Evolutionary conservation across 1,139 yeast species (phyloP).

Genomic region (Suhomyces ambrosiae): DNA sequence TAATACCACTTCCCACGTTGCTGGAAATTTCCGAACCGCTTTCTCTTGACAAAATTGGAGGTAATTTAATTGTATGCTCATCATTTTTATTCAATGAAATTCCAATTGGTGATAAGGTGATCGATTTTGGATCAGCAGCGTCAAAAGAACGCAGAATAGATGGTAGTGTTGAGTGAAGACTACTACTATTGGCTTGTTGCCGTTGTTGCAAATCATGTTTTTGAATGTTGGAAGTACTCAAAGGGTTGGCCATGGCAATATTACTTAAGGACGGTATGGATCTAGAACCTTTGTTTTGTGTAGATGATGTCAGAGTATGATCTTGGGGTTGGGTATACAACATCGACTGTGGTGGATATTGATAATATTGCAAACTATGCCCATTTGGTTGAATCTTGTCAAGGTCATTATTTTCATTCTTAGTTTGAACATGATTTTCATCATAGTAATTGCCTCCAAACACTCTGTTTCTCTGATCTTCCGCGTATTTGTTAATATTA

Average conservation of each 20-base stretch:
- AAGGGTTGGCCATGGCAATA: not conserved
- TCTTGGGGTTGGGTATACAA: conserved; percentile 17
- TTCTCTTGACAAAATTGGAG: conserved; percentile 8
- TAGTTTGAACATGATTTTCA: not conserved
- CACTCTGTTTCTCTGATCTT: conserved; percentile 11
- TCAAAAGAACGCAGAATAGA: not conserved
- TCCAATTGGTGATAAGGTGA: conserved; percentile 15
- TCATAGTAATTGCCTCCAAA: conserved; percentile 4
- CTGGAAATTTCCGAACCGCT: not conserved
- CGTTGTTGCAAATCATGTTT: conserved; percentile 14
- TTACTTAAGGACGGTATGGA: not conserved
- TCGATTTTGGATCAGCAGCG: conserved; percentile 1
- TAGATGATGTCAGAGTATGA: no score
- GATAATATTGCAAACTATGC: conserved; percentile 24
- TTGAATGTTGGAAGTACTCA: conserved; percentile 18
- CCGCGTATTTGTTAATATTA: conserved; percentile 7
- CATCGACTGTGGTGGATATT: conserved; percentile 29
- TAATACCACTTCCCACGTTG: conserved; percentile 1
- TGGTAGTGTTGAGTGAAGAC: not conserved
- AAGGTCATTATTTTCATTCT: not conserved
- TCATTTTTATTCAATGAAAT: conserved; percentile 4
- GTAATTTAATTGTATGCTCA: conserved; percentile 6
- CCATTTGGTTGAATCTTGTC: not conserved
- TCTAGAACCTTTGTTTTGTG: not conserved
- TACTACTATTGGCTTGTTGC: not conserved